These are phyloP conservation scores for Venturia oleaginea DNA, from an alignment of 2,329 filamentous ascomycete genomes.

Conservation along the genomic window DNA sequence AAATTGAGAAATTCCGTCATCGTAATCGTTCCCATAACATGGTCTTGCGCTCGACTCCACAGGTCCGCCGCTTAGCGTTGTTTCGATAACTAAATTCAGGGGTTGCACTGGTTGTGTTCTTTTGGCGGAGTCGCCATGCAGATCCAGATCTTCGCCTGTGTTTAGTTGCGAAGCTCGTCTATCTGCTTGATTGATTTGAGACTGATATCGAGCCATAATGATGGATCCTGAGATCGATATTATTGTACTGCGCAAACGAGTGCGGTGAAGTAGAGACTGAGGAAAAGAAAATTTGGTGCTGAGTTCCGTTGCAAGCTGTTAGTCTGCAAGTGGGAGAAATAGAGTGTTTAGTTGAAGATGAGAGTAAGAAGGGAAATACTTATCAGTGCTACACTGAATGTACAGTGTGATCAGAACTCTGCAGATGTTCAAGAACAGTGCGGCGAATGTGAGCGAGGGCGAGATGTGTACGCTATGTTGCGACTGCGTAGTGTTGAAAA, in stretches of 20 bases:
- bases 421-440: not conserved
- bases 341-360: not conserved
- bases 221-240: not conserved
- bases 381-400: not conserved
- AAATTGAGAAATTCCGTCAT: not conserved
- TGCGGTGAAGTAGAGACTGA: not conserved
- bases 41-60: not conserved
- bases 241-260: conserved; percentile 1
- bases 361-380: not conserved
- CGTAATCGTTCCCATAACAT: not conserved
- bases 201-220: not conserved
- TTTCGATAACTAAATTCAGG: not conserved
- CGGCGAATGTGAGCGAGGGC: not conserved
- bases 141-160: not conserved
- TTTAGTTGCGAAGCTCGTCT: not conserved
- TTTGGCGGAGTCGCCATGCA: not conserved
- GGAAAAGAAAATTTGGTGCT: not conserved
- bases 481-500: not conserved
- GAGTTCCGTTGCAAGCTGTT: not conserved
- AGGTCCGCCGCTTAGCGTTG: not conserved
- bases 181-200: not conserved
- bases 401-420: not conserved
- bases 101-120: not conserved
- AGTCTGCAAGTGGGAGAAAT: not conserved
- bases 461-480: not conserved